Percentiles rank a stretch among this genome's conserved stretches.
phyloP scores from a whole-genome alignment of 306 rosid species.

The Rosa persica region DNA sequence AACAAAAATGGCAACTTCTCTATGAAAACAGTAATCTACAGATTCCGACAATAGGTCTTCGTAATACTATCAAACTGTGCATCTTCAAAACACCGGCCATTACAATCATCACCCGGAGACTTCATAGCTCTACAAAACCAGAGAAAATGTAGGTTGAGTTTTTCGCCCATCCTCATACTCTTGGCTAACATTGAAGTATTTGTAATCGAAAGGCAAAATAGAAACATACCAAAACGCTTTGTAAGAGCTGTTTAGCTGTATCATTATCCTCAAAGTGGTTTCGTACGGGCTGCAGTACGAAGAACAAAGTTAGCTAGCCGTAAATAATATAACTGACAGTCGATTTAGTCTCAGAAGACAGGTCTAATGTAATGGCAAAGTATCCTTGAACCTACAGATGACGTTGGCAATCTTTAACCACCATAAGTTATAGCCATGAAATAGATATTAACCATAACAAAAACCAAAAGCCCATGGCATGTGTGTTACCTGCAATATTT shows the following conservation, averaged over 20 bases:
- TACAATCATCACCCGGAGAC: neutral
- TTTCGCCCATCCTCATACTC: too few relatives aligned
- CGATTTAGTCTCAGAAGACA: neutral
- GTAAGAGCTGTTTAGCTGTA: conserved; percentile 66
- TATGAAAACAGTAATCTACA: neutral
- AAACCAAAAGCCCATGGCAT: neutral
- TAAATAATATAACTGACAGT: neutral
- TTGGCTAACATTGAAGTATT: neutral
- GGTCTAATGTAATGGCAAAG: neutral
- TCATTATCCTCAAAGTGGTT: conserved; percentile 46
- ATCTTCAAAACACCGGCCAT: neutral
- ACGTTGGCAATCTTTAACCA: neutral
- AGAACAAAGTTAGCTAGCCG: neutral
- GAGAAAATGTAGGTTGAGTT: conserved; percentile 8
- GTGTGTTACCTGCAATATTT: conserved; percentile 61
- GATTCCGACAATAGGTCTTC: neutral
- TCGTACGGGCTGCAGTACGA: neutral
- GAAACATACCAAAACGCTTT: conserved; percentile 63
- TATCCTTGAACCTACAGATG: neutral
- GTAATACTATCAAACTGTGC: neutral
- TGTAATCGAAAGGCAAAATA: neutral
- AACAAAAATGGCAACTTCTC: neutral
- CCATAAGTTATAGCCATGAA: neutral
- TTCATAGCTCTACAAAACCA: conserved; percentile 10
- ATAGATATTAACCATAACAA: neutral